These are phyloP conservation scores for Perkinsus olseni DNA, from an alignment of 169 alveolate genomes.

Conservation along the genomic window DNA sequence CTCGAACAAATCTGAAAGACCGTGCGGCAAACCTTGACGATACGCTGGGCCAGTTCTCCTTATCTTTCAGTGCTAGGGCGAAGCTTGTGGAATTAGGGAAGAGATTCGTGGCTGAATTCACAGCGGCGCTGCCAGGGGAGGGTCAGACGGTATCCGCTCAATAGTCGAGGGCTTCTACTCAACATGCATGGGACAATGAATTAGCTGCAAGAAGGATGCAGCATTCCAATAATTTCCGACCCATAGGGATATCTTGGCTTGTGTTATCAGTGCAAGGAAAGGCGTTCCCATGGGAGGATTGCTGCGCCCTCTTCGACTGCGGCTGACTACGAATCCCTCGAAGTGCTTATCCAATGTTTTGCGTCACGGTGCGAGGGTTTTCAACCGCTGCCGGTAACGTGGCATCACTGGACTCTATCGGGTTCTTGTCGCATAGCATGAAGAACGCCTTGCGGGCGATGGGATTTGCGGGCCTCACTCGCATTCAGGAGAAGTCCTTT, in stretches of 20 bases:
- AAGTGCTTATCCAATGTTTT: not conserved
- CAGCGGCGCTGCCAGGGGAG: not conserved
- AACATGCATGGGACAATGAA: not conserved
- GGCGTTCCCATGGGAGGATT: no score
- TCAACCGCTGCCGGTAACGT: not conserved
- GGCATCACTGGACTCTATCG: not conserved
- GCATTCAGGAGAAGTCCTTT: not conserved
- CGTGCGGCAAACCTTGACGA: no score
- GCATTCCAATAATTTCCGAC: not conserved
- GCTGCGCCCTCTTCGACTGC: no score
- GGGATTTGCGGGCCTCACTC: not conserved
- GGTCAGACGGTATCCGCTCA: not conserved
- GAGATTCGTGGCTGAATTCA: not conserved
- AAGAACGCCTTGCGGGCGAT: not conserved
- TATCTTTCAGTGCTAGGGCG: not conserved
- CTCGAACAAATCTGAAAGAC: no score
- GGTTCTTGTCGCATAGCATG: not conserved
- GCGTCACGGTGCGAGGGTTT: not conserved
- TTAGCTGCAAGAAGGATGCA: not conserved
- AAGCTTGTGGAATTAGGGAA: not conserved
- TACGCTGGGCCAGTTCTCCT: not conserved
- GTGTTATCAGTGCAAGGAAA: not conserved
- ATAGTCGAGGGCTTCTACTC: not conserved
- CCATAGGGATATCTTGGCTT: not conserved
- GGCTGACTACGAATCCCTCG: no score